Base-by-base conservation (phyloP, 495 filamentous ascomycete species). In the Penicillium samsonianum region DNA sequence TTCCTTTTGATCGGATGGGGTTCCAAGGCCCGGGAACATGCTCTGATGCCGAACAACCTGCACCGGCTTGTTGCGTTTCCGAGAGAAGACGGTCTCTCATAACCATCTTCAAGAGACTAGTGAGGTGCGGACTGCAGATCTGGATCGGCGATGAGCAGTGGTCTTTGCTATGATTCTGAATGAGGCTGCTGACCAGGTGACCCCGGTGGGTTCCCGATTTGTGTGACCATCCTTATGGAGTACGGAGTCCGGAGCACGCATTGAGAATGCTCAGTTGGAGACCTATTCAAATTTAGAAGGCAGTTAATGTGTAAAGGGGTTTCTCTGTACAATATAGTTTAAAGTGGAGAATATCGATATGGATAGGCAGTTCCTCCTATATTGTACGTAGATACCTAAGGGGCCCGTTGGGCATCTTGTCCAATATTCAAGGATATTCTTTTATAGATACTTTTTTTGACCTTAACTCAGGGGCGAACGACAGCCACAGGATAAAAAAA, bases 81-180 rank as follows among this genome's bases (percentile, higher is more conserved):
- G 62, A 43, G 78, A 81, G 67, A 77, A 77, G 63, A 57, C 55
- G 2, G 72, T 75, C 0, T 55, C 55, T 3, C 58, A 72, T 48
- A 35, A 38, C 16, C n/a, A 38, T 25, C 6, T 9, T n/a, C 16
- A 68, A n/a, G 67, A 71, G 46, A 72, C 61, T 0, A 77, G 76
- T 8, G 64, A 71, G 30, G 31, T 80, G 48, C 51, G 56, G 17
- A 75, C 71, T 70, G 58, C 67, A 76, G n/a, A 57, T 60, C 31
- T 54, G 81, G 33, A 79, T 79, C 58, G 77, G 80, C 0, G 79
- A 81, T 61, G 78, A 84, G 73, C 14, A 75, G 77, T 65, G 3
- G 63, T 59, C 38, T 72, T 67, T 33, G 65, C 54, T 19, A 79
- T 80, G 47, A 82, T 82, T 79, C 79, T 78, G 5, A 74, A 70